A percentile compares a stretch with the other conserved stretches of the same genome.
These are phyloP conservation scores for Obelidium mucronatum DNA, from an alignment of 192 early-diverging fungal genomes.

Conservation along the genomic window DNA sequence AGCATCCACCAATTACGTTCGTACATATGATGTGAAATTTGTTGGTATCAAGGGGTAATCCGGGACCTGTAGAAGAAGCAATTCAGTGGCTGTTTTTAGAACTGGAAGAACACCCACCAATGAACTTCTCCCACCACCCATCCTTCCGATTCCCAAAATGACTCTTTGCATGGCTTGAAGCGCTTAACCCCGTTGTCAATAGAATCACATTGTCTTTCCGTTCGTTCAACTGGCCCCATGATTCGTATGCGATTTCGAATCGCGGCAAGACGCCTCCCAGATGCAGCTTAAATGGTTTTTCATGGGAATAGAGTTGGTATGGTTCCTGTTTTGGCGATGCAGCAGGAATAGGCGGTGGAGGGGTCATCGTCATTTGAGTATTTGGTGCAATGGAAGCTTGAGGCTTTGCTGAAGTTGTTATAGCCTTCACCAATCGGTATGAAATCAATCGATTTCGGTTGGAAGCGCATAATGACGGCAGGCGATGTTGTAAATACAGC, in stretches of 20 bases:
- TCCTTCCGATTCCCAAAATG: conserved; percentile 76
- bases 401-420: too few species aligned
- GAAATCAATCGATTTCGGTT: too few species aligned
- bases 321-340: too few species aligned
- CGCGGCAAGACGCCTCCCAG: conserved; percentile 82
- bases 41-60: conserved; percentile 88
- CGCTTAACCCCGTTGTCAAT: conserved; percentile 93
- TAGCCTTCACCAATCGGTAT: too few species aligned
- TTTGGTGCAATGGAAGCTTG: too few species aligned
- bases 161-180: conserved; percentile 89
- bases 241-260: conserved; percentile 91
- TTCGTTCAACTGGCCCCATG: conserved; percentile 90
- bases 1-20: conserved; percentile 96
- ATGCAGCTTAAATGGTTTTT: conserved; percentile 72
- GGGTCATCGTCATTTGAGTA: too few species aligned
- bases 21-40: conserved; percentile 96
- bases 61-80: conserved; percentile 63
- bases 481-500: too few species aligned
- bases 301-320: neutral
- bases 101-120: conserved; percentile 48
- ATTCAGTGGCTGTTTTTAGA: neutral
- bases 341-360: too few species aligned
- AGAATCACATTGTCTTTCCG: conserved; percentile 86
- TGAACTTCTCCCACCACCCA: conserved; percentile 99
- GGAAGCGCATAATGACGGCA: too few species aligned